Evolutionary conservation across 2,329 filamentous ascomycete species (phyloP).

Genomic region (Cladophialophora immunda): DNA sequence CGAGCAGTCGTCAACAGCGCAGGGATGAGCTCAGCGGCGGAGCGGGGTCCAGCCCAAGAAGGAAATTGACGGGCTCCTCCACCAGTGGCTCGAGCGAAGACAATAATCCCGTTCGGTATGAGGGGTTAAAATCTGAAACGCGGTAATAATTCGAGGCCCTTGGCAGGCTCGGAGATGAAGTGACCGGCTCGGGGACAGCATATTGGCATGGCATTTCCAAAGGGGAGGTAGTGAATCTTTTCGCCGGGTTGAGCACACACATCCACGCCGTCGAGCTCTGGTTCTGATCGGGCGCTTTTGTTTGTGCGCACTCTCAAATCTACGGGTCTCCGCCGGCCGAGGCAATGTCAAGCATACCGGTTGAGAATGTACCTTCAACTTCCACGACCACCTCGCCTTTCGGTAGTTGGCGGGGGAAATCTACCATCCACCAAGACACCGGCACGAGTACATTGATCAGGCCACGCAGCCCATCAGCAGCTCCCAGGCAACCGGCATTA

Average conservation of each 20-base stretch:
- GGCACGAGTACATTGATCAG: not conserved
- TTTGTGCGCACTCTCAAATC: not conserved
- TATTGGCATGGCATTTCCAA: constrained; percentile 9
- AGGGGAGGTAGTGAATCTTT: constrained; percentile 14
- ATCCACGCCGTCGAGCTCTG: not conserved
- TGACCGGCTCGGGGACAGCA: constrained; percentile 23
- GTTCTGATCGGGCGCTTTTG: not conserved
- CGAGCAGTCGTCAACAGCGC: constrained; percentile 42
- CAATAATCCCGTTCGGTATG: constrained; percentile 34
- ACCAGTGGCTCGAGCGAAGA: constrained; percentile 38
- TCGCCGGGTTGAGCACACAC: constrained; percentile 6
- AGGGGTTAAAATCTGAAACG: constrained; percentile 37
- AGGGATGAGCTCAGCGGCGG: constrained; percentile 38
- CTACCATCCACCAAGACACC: not conserved
- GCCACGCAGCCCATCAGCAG: not conserved
- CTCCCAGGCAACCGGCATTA: not conserved
- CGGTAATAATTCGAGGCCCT: constrained; percentile 28
- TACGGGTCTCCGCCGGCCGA: constrained; percentile 14
- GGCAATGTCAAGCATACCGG: not conserved
- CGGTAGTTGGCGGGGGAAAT: not conserved
- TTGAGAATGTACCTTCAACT: not conserved
- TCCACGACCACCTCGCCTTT: not conserved
- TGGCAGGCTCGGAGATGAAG: constrained; percentile 35
- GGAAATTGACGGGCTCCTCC: constrained; percentile 35
- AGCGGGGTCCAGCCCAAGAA: constrained; percentile 30